Evolutionary conservation across 257 asterid genomes (phyloP).

Genomic region (Nicotiana benthamiana): DNA sequence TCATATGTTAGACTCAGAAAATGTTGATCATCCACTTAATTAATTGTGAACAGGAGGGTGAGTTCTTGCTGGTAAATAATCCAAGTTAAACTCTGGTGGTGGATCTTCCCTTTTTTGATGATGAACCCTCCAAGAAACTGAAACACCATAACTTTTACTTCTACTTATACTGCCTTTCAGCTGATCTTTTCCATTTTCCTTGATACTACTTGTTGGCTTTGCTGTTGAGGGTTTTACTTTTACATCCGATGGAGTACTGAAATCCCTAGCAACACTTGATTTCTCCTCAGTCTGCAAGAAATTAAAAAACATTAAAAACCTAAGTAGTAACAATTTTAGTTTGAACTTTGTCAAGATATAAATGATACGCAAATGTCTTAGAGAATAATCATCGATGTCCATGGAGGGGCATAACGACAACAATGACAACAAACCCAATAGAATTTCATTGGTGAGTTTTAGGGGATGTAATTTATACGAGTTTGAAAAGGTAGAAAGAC

Average conservation of each 20-base stretch:
- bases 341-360: neutral
- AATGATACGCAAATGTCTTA: neutral
- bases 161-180: neutral
- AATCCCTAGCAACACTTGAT: slow-evolving; percentile 30
- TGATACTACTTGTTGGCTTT: neutral
- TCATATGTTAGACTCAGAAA: neutral
- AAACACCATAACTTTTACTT: neutral
- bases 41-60: slow-evolving; percentile 47
- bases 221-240: slow-evolving; percentile 8
- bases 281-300: slow-evolving; percentile 25
- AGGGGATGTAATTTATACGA: too few relatives aligned
- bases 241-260: slow-evolving; percentile 8
- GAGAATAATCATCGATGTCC: neutral
- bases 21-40: neutral
- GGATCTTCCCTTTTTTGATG: slow-evolving; percentile 35
- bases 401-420: neutral
- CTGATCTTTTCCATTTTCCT: neutral
- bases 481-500: too few relatives aligned
- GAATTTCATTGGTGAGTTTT: too few relatives aligned
- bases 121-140: slow-evolving; percentile 54
- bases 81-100: slow-evolving; percentile 58
- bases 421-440: too few relatives aligned
- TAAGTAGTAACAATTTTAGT: neutral
- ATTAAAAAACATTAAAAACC: too few relatives aligned
- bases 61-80: slow-evolving; percentile 70